Base-by-base conservation (phyloP, 2,329 filamentous ascomycete species). In the Pestalotiopsis sp. region DNA sequence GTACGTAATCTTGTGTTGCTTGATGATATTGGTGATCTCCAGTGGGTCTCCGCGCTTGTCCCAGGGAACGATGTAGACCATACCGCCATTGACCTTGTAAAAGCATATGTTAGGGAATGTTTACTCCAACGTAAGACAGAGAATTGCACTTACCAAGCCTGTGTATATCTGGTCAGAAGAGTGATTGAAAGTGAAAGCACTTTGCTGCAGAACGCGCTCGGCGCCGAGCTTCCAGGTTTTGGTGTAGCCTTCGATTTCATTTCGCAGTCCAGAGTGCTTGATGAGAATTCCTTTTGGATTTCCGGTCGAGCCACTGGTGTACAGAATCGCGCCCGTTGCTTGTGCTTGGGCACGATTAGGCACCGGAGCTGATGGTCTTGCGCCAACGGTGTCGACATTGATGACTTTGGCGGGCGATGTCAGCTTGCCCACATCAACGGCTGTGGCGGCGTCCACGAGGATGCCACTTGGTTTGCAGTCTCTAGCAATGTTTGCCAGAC, bases 181-280 rank as follows among this genome's bases (percentile, higher is more conserved):
- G 13, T 78, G 38, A 67, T 83, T 78, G 66, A 82, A 83, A 1
- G 73, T 72, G 13, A 76, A 70, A 1, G 78, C 67, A 45, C 70
- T 79, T 62, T 83, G 80, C 66, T 82, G 80, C 4, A 83, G 71
- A 4, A 79, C 72, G 0, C 62, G 67, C 27, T 79, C 62, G 11
- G 13, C 17, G 23, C 38, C 38, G 36, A 64, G 62, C 12, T 25
- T 38, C 25, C 17, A 38, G 27, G 27, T 31, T 31, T 31, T 31
- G 6, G 27, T 45, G 56, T 23, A 23, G 12, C 23, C 23, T n/a
- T 31, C 17, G 20, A 63, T 56, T 31, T 58, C 27, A 20, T 13
- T 62, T 6, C 17, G 12, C 2, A 76, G 17, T 25, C 39, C 66
- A 11, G 38, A 27, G 57, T 75, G 68, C 2, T 56, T 67, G 9